These are phyloP conservation scores for Candida verbasci DNA, from an alignment of 805 yeast genomes.

Conservation along the genomic window DNA sequence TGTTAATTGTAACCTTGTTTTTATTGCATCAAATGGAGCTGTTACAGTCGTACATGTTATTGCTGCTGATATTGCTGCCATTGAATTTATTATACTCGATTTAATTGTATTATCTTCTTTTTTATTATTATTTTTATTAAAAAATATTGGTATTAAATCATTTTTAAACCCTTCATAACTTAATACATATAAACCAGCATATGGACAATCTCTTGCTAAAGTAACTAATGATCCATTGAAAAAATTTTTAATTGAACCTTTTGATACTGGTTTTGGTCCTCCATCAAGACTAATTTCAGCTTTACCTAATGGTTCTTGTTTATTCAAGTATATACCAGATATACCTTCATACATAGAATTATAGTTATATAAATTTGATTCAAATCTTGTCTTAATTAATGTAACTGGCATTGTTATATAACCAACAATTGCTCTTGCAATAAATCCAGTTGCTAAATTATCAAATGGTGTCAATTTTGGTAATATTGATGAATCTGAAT, in stretches of 20 bases:
- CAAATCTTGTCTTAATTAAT: slow-evolving; percentile 81
- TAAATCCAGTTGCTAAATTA: slow-evolving; percentile 72
- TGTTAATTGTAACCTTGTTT: slow-evolving; percentile 79
- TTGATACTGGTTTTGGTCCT: not conserved
- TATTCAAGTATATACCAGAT: slow-evolving; percentile 44
- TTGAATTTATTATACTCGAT: slow-evolving; percentile 49
- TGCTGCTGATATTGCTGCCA: slow-evolving; percentile 79
- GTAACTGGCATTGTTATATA: slow-evolving; percentile 92
- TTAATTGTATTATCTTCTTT: slow-evolving; percentile 4
- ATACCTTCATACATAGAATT: slow-evolving; percentile 59
- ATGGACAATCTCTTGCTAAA: slow-evolving; percentile 86
- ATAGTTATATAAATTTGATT: slow-evolving; percentile 73
- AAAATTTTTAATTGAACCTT: slow-evolving; percentile 55
- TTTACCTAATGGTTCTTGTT: slow-evolving; percentile 10
- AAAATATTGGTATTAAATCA: slow-evolving; percentile 41
- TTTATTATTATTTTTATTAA: not conserved
- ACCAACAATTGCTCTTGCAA: slow-evolving; percentile 79
- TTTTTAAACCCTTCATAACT: slow-evolving; percentile 76
- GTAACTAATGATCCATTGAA: slow-evolving; percentile 89
- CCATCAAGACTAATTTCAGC: not conserved
- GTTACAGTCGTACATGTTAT: slow-evolving; percentile 77
- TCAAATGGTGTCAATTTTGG: slow-evolving; percentile 70
- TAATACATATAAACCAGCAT: slow-evolving; percentile 88
- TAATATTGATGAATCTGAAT: slow-evolving; percentile 26
- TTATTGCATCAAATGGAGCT: slow-evolving; percentile 92